phyloP scores from a whole-genome alignment of 495 filamentous ascomycete species.

The Podospora sp. region DNA sequence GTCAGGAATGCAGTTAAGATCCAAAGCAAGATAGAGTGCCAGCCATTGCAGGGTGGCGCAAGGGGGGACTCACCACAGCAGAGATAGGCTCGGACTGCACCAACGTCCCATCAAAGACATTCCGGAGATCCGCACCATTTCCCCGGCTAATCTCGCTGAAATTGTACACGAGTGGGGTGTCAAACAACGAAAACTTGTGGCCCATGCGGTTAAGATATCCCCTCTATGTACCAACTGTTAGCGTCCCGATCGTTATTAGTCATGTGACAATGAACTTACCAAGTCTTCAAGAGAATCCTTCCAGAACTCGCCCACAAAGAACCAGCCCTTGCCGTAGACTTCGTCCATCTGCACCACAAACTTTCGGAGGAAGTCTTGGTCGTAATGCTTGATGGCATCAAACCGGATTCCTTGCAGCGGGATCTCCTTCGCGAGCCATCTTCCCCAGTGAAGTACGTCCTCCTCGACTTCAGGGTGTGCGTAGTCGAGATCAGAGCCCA shows the following conservation, averaged over 20 bases:
- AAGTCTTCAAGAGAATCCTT: slow-evolving; percentile 56
- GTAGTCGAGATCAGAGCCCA: slow-evolving; percentile 70
- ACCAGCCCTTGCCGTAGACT: slow-evolving; percentile 55
- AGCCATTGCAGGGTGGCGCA: too few species aligned
- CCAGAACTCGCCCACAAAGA: slow-evolving; percentile 76
- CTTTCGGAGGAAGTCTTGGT: slow-evolving; percentile 61
- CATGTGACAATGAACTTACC: slow-evolving; percentile 18
- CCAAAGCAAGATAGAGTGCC: too few species aligned
- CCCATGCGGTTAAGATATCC: slow-evolving; percentile 61
- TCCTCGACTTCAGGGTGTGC: slow-evolving; percentile 63
- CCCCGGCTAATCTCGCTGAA: slow-evolving; percentile 59
- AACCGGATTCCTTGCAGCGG: slow-evolving; percentile 68
- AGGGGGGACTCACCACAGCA: slow-evolving; percentile 65
- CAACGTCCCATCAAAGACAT: slow-evolving; percentile 62
- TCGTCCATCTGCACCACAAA: slow-evolving; percentile 60
- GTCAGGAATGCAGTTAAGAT: not conserved
- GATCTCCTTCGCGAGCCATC: slow-evolving; percentile 63
- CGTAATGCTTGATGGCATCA: slow-evolving; percentile 77
- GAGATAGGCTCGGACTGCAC: slow-evolving; percentile 58
- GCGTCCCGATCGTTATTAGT: not conserved
- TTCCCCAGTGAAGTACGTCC: slow-evolving; percentile 68
- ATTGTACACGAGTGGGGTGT: slow-evolving; percentile 67
- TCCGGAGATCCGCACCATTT: slow-evolving; percentile 58
- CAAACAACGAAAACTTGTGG: slow-evolving; percentile 63
- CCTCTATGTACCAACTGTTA: slow-evolving; percentile 17